Evolutionary conservation across 2,329 filamentous ascomycete genomes (phyloP), one percentile per base, ranked within the genome.

Genomic region (Juglanconis oblonga): DNA sequence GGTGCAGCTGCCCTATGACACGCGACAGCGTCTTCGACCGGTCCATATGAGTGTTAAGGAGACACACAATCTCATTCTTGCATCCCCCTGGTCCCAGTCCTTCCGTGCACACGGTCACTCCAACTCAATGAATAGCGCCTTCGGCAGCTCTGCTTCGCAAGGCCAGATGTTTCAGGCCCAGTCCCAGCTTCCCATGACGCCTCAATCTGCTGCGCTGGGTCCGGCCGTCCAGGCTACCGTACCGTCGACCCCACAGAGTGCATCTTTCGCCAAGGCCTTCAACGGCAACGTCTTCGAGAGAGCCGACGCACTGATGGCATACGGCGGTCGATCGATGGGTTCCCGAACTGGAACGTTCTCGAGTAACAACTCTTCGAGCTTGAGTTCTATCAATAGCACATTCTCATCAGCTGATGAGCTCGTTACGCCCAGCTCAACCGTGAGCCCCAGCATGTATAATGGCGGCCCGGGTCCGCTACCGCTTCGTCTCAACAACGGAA

Each of bases 191-290:
- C 92, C 93, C 8, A 92, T 95, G 68, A 97, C 93, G 1, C 93
- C 94, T 7, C 83, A 97, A 63, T 95, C 91, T 67, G 93, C 92
- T 14, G 93, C 93, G 1, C 80, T 97, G 5, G 94, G 93, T 0
- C 92, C 93, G 5, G 93, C 93, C 24, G 91, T 92, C 57, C 92
- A 96, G 74, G 92, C 93, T 1, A 97, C 92, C 0, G 88, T 97
- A 10, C 90, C 91, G 4, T 90, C 84, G 3, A 91, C 86, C 0
- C 86, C 86, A 9, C 80, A 85, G 68, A 84, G 78, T 62, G 80
- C 76, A 2, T 83, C 82, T 0, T 86, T 87, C 67, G 78, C 79
- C 7, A 74, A 76, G 14, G 78, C 80, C 1, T 85, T 87, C 62
- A 76, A 78, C 2, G 82, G 83, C 10, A 79, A 84, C 64, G 81